These are phyloP conservation scores for Trichothecium roseum DNA, from an alignment of 2,329 filamentous ascomycete species.

Conservation along the genomic window DNA sequence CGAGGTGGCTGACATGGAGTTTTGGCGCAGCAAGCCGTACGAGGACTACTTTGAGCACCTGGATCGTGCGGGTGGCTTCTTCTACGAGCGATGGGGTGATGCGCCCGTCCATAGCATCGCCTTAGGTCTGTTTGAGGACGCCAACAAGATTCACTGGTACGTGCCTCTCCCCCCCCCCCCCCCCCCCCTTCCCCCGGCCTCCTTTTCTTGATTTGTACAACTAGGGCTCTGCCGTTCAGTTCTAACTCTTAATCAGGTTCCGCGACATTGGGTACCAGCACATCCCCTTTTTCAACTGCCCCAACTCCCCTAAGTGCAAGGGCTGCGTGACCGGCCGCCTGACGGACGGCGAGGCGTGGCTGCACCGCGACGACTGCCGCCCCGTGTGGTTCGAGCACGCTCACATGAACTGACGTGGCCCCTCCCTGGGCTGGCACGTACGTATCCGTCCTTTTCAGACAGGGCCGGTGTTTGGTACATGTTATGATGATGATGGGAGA, in stretches of 20 bases:
- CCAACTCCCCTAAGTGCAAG: slow-evolving; percentile 87
- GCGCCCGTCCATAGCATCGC: slow-evolving; percentile 94
- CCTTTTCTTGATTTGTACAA: no score
- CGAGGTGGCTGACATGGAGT: slow-evolving; percentile 85
- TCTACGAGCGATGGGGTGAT: slow-evolving; percentile 97
- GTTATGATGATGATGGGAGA: no score
- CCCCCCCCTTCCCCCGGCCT: no score
- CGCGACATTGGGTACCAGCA: slow-evolving; percentile 98
- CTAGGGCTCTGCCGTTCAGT: no score
- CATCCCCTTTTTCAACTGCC: slow-evolving; percentile 97
- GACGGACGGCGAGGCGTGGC: slow-evolving; percentile 76
- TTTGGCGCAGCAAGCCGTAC: slow-evolving; percentile 85
- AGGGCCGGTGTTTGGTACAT: no score
- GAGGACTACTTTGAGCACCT: slow-evolving; percentile 95
- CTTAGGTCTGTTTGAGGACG: slow-evolving; percentile 83
- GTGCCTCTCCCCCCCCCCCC: slow-evolving; percentile 26
- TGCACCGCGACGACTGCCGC: slow-evolving; percentile 86
- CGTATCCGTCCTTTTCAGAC: no score
- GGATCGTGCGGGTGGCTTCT: slow-evolving; percentile 94
- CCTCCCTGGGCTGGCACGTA: no score
- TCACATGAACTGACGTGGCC: slow-evolving; percentile 59
- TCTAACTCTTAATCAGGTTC: slow-evolving; percentile 55
- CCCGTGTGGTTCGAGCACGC: slow-evolving; percentile 97
- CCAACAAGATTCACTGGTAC: slow-evolving; percentile 84
- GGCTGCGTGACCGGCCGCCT: slow-evolving; percentile 80